Evolutionary conservation across 257 asterid species (phyloP).

Genomic region (Capsicum rhomboideum): DNA sequence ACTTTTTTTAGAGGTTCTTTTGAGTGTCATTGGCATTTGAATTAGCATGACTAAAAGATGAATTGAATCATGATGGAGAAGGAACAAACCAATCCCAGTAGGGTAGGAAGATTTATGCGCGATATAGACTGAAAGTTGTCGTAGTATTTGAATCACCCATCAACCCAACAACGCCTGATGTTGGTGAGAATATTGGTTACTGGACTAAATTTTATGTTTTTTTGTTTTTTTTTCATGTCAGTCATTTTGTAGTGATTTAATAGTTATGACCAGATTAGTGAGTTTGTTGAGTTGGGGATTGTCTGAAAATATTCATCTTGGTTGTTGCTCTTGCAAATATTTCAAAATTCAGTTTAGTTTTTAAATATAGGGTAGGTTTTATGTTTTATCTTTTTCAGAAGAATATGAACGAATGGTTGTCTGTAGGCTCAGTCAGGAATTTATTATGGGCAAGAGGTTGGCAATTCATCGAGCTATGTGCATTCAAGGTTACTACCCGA

Average conservation of each 20-base stretch:
- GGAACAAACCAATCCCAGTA: not conserved
- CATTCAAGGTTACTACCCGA: conserved; percentile 35
- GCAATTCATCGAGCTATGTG: conserved; percentile 44
- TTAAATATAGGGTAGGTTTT: conserved; percentile 14
- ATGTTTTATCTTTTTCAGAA: conserved; percentile 4
- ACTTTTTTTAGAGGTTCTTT: not conserved
- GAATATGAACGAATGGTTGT: conserved; percentile 33
- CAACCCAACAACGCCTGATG: not conserved
- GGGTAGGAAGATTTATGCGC: not conserved
- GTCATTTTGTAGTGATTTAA: not conserved
- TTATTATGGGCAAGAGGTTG: conserved; percentile 42
- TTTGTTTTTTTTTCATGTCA: not conserved
- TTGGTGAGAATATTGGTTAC: not conserved
- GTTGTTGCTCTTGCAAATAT: not conserved
- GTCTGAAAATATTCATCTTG: not conserved
- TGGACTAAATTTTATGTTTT: not conserved
- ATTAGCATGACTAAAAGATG: not conserved
- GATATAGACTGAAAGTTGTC: not conserved
- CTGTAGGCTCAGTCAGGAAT: conserved; percentile 51
- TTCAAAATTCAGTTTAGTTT: conserved; percentile 1
- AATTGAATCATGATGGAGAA: not conserved
- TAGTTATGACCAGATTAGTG: not conserved
- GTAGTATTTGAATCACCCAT: not conserved
- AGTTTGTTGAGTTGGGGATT: not conserved
- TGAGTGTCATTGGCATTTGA: not conserved